Conservation (phyloP, 495 filamentous ascomycete species). For the Hypoxylon crocopeplum region DNA sequence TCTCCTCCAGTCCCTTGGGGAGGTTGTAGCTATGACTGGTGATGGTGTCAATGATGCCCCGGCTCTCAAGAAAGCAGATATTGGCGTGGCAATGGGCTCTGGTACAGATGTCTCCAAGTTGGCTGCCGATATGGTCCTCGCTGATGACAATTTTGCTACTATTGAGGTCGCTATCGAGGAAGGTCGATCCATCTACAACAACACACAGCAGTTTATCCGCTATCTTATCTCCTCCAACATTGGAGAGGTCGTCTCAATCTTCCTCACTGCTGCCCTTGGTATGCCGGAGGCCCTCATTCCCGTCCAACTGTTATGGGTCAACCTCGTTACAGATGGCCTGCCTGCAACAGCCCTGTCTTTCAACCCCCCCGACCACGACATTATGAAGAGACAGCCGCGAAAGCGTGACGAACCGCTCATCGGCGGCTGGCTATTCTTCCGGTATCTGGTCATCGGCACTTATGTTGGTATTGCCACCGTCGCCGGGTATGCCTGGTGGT, state of each 20-base stretch:
- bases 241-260: conserved; percentile 99
- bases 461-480: conserved; percentile 97
- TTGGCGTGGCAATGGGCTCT: conserved; percentile 98
- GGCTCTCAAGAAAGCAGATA: conserved; percentile 97
- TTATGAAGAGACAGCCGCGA: conserved; percentile 90
- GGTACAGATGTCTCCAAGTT: conserved; percentile 98
- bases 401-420: conserved; percentile 93
- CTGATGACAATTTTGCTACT: conserved; percentile 98
- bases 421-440: conserved; percentile 94
- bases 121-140: conserved; percentile 98
- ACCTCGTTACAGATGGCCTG: conserved; percentile 96
- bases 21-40: conserved; percentile 99
- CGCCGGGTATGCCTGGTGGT: conserved; percentile 99
- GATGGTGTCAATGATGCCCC: conserved; percentile 99
- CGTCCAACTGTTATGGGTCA: conserved; percentile 98
- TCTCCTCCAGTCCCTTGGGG: conserved; percentile 87
- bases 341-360: conserved; percentile 97
- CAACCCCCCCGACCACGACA: conserved; percentile 96
- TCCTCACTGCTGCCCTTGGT: conserved; percentile 93
- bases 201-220: conserved; percentile 99
- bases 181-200: conserved; percentile 98
- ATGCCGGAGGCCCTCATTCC: conserved; percentile 99
- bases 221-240: conserved; percentile 99
- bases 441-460: conserved; percentile 93
- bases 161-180: conserved; percentile 97